Conservation (phyloP, 371 early-diverging fungal species). For the Mucor velutinosus region DNA sequence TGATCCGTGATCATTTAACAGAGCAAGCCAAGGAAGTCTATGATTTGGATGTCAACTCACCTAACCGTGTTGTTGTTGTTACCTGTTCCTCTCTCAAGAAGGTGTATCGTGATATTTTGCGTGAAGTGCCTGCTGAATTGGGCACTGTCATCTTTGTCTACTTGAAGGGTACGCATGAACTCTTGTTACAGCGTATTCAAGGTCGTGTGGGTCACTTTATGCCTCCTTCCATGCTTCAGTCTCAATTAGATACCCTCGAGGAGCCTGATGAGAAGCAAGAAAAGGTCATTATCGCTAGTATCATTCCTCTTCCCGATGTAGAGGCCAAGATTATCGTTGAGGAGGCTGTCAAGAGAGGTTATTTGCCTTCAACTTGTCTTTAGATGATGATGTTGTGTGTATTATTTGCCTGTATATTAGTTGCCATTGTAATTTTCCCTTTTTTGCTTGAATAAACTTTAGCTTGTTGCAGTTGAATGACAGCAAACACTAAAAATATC, state of each 20-base stretch:
- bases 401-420: neutral
- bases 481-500: neutral
- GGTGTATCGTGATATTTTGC: conserved; percentile 63
- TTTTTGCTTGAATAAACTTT: neutral
- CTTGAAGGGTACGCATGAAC: conserved; percentile 51
- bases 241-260: conserved; percentile 66
- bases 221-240: conserved; percentile 53
- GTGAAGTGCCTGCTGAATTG: conserved; percentile 32
- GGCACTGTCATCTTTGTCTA: conserved; percentile 59
- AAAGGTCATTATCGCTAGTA: conserved; percentile 47
- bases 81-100: conserved; percentile 68
- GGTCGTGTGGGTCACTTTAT: conserved; percentile 61
- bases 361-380: conserved; percentile 8
- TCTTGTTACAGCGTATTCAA: conserved; percentile 50
- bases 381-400: neutral
- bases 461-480: neutral
- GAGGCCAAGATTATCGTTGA: conserved; percentile 18
- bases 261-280: conserved; percentile 51
- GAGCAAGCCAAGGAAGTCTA: conserved; percentile 18
- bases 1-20: conserved; percentile 36
- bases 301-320: conserved; percentile 17
- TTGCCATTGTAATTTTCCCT: neutral
- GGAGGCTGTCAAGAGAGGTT: conserved; percentile 14
- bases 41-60: neutral
- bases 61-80: conserved; percentile 44